These are phyloP conservation scores for Salvia splendens DNA, from an alignment of 257 asterid species.

Conservation along the genomic window DNA sequence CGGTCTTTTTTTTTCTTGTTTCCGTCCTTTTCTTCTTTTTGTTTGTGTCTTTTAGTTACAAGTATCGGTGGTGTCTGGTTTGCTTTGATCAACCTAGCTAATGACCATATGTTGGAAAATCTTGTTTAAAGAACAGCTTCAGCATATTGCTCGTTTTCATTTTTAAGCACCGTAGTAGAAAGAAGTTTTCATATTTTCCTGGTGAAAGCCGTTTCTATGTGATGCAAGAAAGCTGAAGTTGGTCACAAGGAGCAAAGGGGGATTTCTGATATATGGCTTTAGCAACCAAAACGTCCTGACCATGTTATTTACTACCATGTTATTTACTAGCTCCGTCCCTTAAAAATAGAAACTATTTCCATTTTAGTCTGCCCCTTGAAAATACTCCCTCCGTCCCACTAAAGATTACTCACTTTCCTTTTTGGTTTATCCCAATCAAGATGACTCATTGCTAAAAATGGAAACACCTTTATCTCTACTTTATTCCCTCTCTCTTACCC, in stretches of 20 bases:
- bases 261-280: background rate
- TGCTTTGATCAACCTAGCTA: background rate
- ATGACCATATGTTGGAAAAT: constrained; percentile 16
- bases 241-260: background rate
- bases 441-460: too few relatives aligned
- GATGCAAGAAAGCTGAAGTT: background rate
- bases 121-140: constrained; percentile 13
- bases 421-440: too few relatives aligned
- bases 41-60: constrained; percentile 6
- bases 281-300: background rate
- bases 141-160: background rate
- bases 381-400: too few relatives aligned
- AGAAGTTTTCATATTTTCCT: constrained; percentile 9
- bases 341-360: too few relatives aligned
- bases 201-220: background rate
- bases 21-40: background rate
- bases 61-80: constrained; percentile 10
- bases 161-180: constrained; percentile 1
- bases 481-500: too few relatives aligned
- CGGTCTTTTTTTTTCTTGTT: too few relatives aligned
- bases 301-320: background rate
- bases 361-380: too few relatives aligned
- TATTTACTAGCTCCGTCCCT: too few relatives aligned
- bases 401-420: too few relatives aligned
- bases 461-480: too few relatives aligned